A percentile compares a stretch with the other conserved stretches of the same genome.
Evolutionary conservation across 2,329 filamentous ascomycete genomes (phyloP).

Genomic region (Metarhizium album): DNA sequence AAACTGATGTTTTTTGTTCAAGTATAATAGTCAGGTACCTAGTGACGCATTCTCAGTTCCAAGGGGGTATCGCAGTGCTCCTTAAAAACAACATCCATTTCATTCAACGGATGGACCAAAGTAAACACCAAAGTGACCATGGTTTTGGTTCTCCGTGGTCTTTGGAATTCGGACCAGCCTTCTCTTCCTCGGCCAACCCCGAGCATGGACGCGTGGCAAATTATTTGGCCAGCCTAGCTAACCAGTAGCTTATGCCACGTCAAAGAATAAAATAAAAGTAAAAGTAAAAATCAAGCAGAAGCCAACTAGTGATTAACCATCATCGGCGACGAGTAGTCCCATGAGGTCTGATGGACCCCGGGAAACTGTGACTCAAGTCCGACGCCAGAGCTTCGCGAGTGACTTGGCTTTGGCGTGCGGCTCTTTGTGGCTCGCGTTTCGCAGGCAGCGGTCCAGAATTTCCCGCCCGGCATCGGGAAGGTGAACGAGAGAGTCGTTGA

Average conservation of each 20-base stretch:
- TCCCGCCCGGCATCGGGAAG: conserved; percentile 26
- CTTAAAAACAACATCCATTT: neutral
- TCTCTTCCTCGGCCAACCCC: neutral
- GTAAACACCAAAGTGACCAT: neutral
- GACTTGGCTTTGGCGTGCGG: neutral
- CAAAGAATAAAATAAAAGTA: neutral
- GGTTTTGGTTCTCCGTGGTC: neutral
- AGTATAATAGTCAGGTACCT: neutral
- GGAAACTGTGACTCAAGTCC: neutral
- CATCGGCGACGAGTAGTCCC: no score
- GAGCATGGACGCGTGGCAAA: neutral
- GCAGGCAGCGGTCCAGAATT: conserved; percentile 21
- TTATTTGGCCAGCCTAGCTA: neutral
- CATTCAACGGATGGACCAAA: neutral
- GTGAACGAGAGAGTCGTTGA: conserved; percentile 27
- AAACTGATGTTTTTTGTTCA: neutral
- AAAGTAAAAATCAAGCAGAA: neutral
- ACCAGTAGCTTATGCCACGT: neutral
- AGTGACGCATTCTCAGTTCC: conserved; percentile 1
- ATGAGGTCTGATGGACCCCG: neutral
- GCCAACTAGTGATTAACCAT: neutral
- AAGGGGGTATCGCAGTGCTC: conserved; percentile 1
- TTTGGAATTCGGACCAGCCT: neutral
- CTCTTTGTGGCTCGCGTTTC: neutral
- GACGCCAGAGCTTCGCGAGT: neutral